Conservation (phyloP, 768 basidiomycete genomes). For the Lentinus brumalis region DNA sequence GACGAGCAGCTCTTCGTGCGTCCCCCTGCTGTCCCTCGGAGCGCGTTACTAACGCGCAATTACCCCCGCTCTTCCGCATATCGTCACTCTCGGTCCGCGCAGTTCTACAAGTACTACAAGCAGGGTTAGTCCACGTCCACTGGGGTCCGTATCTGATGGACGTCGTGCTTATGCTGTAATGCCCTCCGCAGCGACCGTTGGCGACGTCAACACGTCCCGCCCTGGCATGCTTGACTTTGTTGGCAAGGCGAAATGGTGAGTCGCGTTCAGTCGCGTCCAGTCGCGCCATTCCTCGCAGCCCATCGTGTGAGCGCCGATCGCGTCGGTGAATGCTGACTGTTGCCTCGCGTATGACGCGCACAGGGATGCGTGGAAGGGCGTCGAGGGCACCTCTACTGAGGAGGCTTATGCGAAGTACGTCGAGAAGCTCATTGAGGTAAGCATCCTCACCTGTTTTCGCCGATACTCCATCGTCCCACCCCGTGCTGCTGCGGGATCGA, state of each 20-base stretch:
- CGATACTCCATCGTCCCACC: background rate
- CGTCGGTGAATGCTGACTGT: background rate
- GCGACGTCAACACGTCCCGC: conserved; percentile 63
- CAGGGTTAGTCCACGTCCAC: conserved; percentile 58
- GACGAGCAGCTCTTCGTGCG: conserved; percentile 82
- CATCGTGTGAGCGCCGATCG: background rate
- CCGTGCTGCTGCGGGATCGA: background rate
- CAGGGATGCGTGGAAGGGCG: conserved; percentile 85
- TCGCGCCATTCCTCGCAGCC: background rate
- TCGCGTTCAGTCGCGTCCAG: conserved; percentile 2
- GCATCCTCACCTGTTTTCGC: conserved; percentile 17
- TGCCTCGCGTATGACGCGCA: background rate
- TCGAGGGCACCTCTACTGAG: conserved; percentile 74
- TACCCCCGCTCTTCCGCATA: background rate
- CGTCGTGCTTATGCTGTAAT: background rate
- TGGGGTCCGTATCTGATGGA: conserved; percentile 1
- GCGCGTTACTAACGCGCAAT: background rate
- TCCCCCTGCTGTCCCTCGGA: conserved; percentile 20
- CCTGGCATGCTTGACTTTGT: conserved; percentile 84
- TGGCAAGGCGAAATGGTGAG: conserved; percentile 90
- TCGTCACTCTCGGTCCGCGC: conserved; percentile 9
- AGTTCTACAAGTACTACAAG: conserved; percentile 97
- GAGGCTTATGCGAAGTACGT: conserved; percentile 77
- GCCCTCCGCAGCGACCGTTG: conserved; percentile 57
- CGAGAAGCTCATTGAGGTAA: conserved; percentile 67